Evolutionary conservation across 805 yeast genomes (phyloP), one percentile per base, ranked within the genome.

Genomic region (Hanseniaspora valbyensis): DNA sequence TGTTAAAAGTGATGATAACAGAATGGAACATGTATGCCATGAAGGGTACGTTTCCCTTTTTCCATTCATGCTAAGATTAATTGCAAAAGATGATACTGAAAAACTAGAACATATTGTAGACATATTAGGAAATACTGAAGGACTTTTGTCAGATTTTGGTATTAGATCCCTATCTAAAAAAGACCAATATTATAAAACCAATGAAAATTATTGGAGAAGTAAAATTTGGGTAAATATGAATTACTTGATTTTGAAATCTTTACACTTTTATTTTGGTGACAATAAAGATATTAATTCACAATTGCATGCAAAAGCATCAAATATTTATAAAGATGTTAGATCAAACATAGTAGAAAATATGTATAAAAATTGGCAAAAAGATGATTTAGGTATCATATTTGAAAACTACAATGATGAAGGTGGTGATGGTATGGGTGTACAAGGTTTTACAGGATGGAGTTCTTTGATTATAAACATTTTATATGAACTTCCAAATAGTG

Each of bases 371-470:
- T 88, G 94, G 84, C 58, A 72, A 51, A 61, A 66, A 28, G 82
- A 94, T 0, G 45, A 21, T 14, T 32, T 42, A 32, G 95, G 95
- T 0, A 83, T 73, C 60, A 86, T 85, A 5, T 90, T 88, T 83
- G 98, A 92, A 60, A 90, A 87, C 61, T 92, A 92, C 63, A 80
- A 84, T 56, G 90, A 86, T 54, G 61, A 58, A 13, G 77, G 79
- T 8, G 98, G 98, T 1, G 62, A 66, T 2, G 84, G 87, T 2
- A 75, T 76, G 56, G 89, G 96, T 7, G 89, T 90, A 9, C 81
- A 83, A 63, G 90, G 86, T 61, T 92, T 92, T 67, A 71, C 86
- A 38, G 98, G 98, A 1, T 92, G 98, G 98, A 81, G 96, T 0
- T 79, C 95, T 1, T 67, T 87, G 53, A 83, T 84, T 13, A 13